Conservation (phyloP, 805 yeast genomes). For the Candida ficus region DNA sequence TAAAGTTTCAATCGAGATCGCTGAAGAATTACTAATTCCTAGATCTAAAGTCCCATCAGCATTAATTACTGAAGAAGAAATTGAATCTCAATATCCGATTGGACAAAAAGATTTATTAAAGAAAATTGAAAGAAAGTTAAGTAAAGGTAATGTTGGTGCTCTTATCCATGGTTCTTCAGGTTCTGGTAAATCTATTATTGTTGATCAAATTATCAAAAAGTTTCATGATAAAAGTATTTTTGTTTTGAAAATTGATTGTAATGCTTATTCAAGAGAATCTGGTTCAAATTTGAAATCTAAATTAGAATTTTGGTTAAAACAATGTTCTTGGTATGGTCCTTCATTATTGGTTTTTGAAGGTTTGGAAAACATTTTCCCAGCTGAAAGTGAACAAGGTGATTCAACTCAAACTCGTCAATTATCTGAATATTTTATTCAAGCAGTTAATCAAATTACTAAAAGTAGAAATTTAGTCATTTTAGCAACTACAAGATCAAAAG, state of each 20-base stretch:
- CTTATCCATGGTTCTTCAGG: constrained; percentile 74
- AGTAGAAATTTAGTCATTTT: constrained; percentile 49
- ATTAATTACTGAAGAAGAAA: background rate
- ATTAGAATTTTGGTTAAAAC: constrained; percentile 39
- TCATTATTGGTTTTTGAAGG: constrained; percentile 73
- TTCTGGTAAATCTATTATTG: constrained; percentile 67
- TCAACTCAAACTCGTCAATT: constrained; percentile 58
- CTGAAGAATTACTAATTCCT: constrained; percentile 35
- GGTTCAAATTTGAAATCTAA: constrained; percentile 40
- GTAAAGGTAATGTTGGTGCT: constrained; percentile 46
- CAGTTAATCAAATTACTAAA: constrained; percentile 34
- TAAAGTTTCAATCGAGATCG: constrained; percentile 40
- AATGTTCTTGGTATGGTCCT: constrained; percentile 74
- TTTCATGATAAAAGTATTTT: constrained; percentile 38
- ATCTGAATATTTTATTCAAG: constrained; percentile 52
- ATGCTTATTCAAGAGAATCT: constrained; percentile 50
- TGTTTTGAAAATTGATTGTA: constrained; percentile 49
- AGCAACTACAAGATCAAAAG: constrained; percentile 60
- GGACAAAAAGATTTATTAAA: constrained; percentile 50
- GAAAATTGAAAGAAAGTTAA: constrained; percentile 34
- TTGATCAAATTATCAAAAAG: constrained; percentile 35
- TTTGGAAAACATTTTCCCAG: constrained; percentile 65
- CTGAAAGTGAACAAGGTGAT: constrained; percentile 54
- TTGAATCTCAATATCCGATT: constrained; percentile 31
- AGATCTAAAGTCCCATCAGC: constrained; percentile 16